Base-by-base conservation (phyloP, 2,329 filamentous ascomycete genomes). In the Reticulascus tulasneorum region DNA sequence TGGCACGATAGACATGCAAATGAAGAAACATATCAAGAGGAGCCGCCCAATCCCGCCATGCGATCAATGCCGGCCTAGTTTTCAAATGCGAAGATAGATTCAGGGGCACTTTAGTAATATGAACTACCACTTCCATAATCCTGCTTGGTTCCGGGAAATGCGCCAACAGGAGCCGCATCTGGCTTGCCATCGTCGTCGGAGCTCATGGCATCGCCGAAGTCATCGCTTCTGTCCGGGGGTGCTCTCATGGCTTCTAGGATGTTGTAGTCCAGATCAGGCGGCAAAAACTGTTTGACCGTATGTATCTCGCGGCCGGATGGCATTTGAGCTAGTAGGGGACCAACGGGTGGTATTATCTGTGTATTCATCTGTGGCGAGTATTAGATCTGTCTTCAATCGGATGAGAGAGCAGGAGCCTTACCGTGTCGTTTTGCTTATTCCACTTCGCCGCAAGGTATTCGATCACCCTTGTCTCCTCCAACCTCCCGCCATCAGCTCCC, bases 401-500 rank as follows among this genome's bases (percentile, higher is more conserved):
- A 22, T 33, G 9, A 15, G 29, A 13, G 9, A n/a, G 26, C 25
- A 20, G 23, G 11, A 37, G 25, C 45, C 78, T 65, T 64, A 94
- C 86, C 13, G 86, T 94, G 59, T 96, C 88, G 54, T 98, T 98
- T 62, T 89, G 79, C 64, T 89, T 93, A 44, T 78, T 79, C 91
- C 93, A 96, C 58, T 95, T 96, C 23, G 71, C 74, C 50, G 94
- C 78, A 22, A 98, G 66, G 79, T 93, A 87, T 50, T 93, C 86
- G 33, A 96, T 71, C 3, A 97, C 84, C 37, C 89, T 74, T 3
- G 74, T 79, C 62, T 98, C 93, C 58, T 97, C 93, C 13, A 87
- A 63, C 50, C 77, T 82, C 2, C 93, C 91, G 0, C 83, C 91
- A 61, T 96, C 90, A 29, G 82, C 69, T 0, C 90, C 90, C 86